Base-by-base conservation (phyloP, 306 rosid genomes). In the Urtica urens region DNA sequence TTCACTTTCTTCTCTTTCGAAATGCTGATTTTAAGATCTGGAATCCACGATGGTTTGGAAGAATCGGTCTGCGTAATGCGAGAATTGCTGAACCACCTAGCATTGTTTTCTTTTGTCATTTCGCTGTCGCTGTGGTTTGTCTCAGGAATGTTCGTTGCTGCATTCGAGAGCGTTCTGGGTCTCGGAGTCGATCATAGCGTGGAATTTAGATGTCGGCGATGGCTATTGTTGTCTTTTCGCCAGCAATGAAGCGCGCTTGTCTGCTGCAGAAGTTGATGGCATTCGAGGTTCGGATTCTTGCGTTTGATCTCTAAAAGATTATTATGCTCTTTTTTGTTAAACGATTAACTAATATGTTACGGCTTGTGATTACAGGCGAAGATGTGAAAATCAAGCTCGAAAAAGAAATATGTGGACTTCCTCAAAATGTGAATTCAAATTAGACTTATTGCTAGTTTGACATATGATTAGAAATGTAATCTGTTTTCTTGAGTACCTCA, bases 111-210 rank as follows among this genome's bases (percentile, higher is more conserved):
- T n/a, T n/a, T n/a, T n/a, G n/a, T n/a, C n/a, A 35, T 10, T 35
- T 35, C 6, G 10, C 33, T 35, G 40, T 10, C n/a, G 10, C n/a
- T 35, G 10, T 9, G 17, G 39, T 28, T 70, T 77, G 82, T 59
- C 85, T 72, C 71, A 68, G 39, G 70, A 68, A 53, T 57, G 63
- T 56, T 65, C 81, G 60, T 21, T 66, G n/a, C n/a, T n/a, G 65
- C 73, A 69, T 48, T 81, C 95, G 51, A 76, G 81, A 77, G 95
- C 95, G 37, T 71, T 62, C 62, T 90, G 99, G 93, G 81, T 85
- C 9, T 66, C 55, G 44, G 69, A 75, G 51, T 77, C 68, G 15
- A 62, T 75, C 33, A 77, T 90, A 55, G 95, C 95, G 23, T 90
- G 99, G 99, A 73, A 85, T 23, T 73, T 71, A 24, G 87, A 82